A percentile compares a stretch with the other conserved stretches of the same genome.
Evolutionary conservation across 192 early-diverging fungal species (phyloP).

Genomic region (Lobosporangium transversale): DNA sequence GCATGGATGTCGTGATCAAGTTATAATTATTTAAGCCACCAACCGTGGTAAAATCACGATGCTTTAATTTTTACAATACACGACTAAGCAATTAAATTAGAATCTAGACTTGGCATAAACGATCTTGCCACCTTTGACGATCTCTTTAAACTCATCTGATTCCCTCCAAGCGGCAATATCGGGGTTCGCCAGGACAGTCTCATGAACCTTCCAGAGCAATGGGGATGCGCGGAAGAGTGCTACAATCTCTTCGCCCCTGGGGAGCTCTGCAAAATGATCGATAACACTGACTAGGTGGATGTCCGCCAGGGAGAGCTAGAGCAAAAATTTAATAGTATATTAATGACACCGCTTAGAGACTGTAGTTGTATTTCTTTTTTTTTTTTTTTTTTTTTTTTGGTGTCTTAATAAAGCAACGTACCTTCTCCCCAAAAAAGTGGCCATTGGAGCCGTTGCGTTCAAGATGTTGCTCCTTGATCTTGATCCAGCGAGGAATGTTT

Average conservation of each 20-base stretch:
- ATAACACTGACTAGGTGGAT: constrained; percentile 23
- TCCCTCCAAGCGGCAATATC: constrained; percentile 20
- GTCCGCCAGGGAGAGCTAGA: constrained; percentile 22
- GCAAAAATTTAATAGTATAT: not conserved
- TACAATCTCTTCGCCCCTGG: constrained; percentile 17
- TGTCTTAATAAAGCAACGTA: too few species aligned
- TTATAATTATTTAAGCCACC: too few species aligned
- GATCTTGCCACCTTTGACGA: constrained; percentile 4
- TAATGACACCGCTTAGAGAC: too few species aligned
- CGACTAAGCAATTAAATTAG: too few species aligned
- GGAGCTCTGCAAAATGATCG: constrained; percentile 31
- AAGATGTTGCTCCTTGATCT: constrained; percentile 18
- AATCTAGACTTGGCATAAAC: too few species aligned
- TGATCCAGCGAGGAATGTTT: constrained; percentile 12
- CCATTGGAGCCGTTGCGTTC: constrained; percentile 23
- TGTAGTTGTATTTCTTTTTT: too few species aligned
- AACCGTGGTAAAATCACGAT: too few species aligned
- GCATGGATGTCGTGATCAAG: too few species aligned
- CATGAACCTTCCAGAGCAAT: constrained; percentile 28
- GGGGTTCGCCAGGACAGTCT: constrained; percentile 3
- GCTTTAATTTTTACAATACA: too few species aligned
- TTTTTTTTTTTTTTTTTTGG: too few species aligned
- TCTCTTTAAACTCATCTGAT: constrained; percentile 5
- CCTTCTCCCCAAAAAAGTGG: constrained; percentile 29
- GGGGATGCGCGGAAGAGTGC: constrained; percentile 5